phyloP scores from a whole-genome alignment of 176 grass and related monocot species.

The barley (Hordeum vulgare) region DNA sequence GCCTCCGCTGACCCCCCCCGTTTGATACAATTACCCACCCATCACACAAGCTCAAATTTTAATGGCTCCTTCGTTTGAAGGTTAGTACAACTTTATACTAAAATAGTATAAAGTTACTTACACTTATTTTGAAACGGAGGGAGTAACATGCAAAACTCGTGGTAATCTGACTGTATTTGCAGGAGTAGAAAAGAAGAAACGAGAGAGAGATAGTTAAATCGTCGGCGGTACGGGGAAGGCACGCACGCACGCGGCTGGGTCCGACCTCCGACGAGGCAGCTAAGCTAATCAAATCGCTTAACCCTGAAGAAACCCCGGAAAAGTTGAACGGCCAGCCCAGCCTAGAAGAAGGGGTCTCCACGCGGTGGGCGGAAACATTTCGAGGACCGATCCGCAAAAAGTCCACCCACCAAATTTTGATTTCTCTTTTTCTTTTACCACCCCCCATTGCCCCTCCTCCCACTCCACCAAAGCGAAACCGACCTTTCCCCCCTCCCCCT shows the following conservation, averaged over 20 bases:
- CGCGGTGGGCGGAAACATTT: not conserved
- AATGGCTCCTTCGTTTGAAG: too few relatives aligned
- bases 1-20: not conserved
- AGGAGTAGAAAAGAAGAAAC: not conserved
- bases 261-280: slow-evolving; percentile 5
- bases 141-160: too few relatives aligned
- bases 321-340: not conserved
- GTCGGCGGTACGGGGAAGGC: not conserved
- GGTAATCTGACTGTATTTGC: not conserved
- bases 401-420: slow-evolving; percentile 19
- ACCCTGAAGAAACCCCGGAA: not conserved
- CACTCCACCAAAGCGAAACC: slow-evolving; percentile 22
- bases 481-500: slow-evolving; percentile 22
- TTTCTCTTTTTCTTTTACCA: slow-evolving; percentile 17
- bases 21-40: not conserved
- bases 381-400: slow-evolving; percentile 1
- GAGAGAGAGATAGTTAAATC: not conserved
- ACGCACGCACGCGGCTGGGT: not conserved
- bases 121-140: too few relatives aligned
- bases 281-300: not conserved
- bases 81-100: too few relatives aligned
- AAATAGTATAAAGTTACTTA: too few relatives aligned
- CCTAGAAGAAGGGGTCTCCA: not conserved
- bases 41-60: too few relatives aligned
- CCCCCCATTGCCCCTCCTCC: not conserved